These are phyloP conservation scores for Thalassiosira hispida DNA, from an alignment of 352 stramenopile genomes.

Conservation along the genomic window DNA sequence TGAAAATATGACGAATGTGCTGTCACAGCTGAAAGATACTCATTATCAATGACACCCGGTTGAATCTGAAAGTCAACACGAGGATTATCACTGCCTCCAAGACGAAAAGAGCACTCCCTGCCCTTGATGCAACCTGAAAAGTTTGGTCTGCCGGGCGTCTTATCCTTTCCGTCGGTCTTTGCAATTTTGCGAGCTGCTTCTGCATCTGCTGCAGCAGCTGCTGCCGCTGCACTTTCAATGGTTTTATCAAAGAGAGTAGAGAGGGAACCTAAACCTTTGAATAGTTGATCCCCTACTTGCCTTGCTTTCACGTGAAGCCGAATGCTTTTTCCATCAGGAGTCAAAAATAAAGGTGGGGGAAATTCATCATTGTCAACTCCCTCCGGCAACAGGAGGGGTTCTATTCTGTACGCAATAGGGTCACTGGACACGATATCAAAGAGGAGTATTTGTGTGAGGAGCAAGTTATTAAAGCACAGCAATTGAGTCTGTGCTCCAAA, in stretches of 20 bases:
- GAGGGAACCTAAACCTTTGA: conserved; percentile 56
- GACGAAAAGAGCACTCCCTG: conserved; percentile 51
- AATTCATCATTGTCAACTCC: conserved; percentile 54
- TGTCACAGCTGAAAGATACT: conserved; percentile 79
- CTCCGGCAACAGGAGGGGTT: conserved; percentile 88
- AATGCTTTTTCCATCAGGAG: conserved; percentile 63
- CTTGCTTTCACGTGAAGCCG: conserved; percentile 77
- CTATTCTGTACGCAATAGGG: conserved; percentile 94
- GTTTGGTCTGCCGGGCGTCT: conserved; percentile 12
- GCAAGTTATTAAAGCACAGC: background rate
- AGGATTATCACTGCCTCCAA: conserved; percentile 54
- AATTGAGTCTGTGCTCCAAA: background rate
- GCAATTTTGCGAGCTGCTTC: conserved; percentile 43
- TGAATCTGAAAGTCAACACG: conserved; percentile 77
- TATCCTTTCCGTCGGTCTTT: conserved; percentile 29
- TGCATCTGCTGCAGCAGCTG: conserved; percentile 45
- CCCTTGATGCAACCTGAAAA: conserved; percentile 55
- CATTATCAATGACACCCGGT: conserved; percentile 76
- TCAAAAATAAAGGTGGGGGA: conserved; percentile 71
- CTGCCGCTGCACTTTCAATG: conserved; percentile 50
- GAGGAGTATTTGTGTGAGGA: background rate
- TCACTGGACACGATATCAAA: conserved; percentile 74
- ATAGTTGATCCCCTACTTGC: conserved; percentile 68
- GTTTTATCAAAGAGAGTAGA: conserved; percentile 53
- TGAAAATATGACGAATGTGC: conserved; percentile 74